Base-by-base conservation (phyloP, 805 yeast genomes). In the Yarrowia alimentaria region DNA sequence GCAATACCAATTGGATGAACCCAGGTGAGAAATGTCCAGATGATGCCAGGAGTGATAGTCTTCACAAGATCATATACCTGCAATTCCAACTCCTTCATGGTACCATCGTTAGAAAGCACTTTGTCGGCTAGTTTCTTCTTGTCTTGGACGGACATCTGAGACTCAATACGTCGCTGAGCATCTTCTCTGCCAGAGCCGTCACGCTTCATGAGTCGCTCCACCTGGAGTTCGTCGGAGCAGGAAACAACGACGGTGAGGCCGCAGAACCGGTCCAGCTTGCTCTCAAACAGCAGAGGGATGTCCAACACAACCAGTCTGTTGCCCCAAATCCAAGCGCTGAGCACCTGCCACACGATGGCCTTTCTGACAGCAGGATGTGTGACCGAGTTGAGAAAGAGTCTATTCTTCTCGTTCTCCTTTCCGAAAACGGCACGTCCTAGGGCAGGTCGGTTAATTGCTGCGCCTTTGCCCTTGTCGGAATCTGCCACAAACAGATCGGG, bases 261-360 rank as follows among this genome's bases (percentile, higher is more conserved):
- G 63, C 98, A 91, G 18, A 83, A 67, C 37, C 63, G 59, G 61
- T 87, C 80, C 57, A 91, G 70, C 1, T 80, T 78, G 26, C 88
- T 75, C 64, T 93, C 99, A 65, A 86, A 93, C 14, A 93, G 68
- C 29, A 93, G 69, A 1, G 99, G 99, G 2, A 94, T 91, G 61
- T 93, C 99, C 42, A 93, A 66, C 0, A 93, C 68, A 3, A 88
- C 89, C 61, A 88, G 58, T 11, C 71, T 64, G 34, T 78, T 62
- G 11, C 87, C 79, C 18, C 54, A 17, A 11, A 87, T 22, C 74
- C 89, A 93, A 13, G 78, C 77, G 47, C 57, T 53, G 2, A 83
- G 28, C 1, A 87, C 68, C 57, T 76, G 77, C 66, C 74, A 68
- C 7, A 77, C 63, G 61, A 91, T 87, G 37, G 78, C 84, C 56